Evolutionary conservation across 164 flowering plant species (phyloP), one percentile per base, ranked within the genome.

Genomic region (Magnolia changhungtana): DNA sequence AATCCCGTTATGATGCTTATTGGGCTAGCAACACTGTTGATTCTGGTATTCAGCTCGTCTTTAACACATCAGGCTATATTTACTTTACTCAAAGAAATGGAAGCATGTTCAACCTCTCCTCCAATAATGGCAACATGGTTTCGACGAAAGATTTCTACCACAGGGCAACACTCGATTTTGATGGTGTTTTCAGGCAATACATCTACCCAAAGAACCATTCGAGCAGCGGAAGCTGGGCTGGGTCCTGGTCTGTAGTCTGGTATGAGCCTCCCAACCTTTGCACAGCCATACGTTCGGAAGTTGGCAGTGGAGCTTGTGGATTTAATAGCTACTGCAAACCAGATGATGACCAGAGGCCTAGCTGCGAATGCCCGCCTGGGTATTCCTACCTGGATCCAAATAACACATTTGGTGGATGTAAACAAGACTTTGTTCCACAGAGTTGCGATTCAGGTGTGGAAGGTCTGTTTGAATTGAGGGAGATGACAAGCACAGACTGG

Each of bases 401-500:
- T 0, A 50, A 75, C 31, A 71, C 8, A n/a, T 63, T 67, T 24
- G 23, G 8, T 2, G 80, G 80, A 10, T 81, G 83, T 63, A 68
- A 58, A 31, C 74, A 27, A 24, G 71, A 50, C 4, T 71, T 78
- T 0, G 8, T 11, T 18, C 24, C 58, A 20, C 78, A 75, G 23
- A 61, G 72, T 24, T 75, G 78, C 49, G 21, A 71, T 20, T 5
- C 14, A 1, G 59, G 66, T 18, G 74, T 21, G 8, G 24, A 49
- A 1, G 4, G 21, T 64, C 16, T 18, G 58, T 88, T 82, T 72
- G 74, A 76, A 0, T 13, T 86, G 11, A 7, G 13, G 29, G 79
- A 45, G 8, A 67, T 86, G 72, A 14, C 8, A 0, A 75, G 82
- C 52, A 76, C 79, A 19, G 82, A 85, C 27, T 90, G 90, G 91